Percentiles rank a stretch among this genome's conserved stretches.
phyloP scores from a whole-genome alignment of 768 basidiomycete species.

The Boletus sp. region DNA sequence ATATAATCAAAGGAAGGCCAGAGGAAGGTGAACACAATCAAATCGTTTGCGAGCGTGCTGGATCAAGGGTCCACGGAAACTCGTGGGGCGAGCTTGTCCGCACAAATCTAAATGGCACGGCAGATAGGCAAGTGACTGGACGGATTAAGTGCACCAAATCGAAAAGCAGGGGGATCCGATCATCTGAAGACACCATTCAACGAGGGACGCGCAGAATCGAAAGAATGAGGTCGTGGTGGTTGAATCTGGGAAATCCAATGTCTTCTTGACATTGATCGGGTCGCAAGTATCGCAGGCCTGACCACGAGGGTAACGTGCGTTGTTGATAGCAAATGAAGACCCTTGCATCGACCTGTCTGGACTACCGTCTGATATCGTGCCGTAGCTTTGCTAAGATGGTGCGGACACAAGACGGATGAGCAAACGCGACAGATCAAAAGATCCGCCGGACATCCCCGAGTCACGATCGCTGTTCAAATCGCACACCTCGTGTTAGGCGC shows the following conservation, averaged over 20 bases:
- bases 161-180: slow-evolving; percentile 6
- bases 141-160: slow-evolving; percentile 7
- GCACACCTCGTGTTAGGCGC: slow-evolving; percentile 21
- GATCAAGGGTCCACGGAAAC: slow-evolving; percentile 18
- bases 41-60: background rate
- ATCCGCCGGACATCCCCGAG: slow-evolving; percentile 22
- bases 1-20: slow-evolving; percentile 7
- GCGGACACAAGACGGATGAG: slow-evolving; percentile 21
- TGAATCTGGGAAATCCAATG: slow-evolving; percentile 6
- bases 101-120: slow-evolving; percentile 7
- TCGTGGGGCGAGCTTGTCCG: slow-evolving; percentile 1
- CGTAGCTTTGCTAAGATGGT: slow-evolving; percentile 12
- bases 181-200: slow-evolving; percentile 7
- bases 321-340: slow-evolving; percentile 13
- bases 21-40: slow-evolving; percentile 9
- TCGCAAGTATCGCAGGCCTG: slow-evolving; percentile 1
- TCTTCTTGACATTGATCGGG: slow-evolving; percentile 13
- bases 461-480: slow-evolving; percentile 14
- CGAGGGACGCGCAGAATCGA: slow-evolving; percentile 7
- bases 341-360: slow-evolving; percentile 12
- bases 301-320: slow-evolving; percentile 22
- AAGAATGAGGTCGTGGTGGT: slow-evolving; percentile 3
- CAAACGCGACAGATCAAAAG: slow-evolving; percentile 16
- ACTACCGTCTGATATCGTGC: slow-evolving; percentile 7
- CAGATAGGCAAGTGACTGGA: slow-evolving; percentile 2